A percentile compares a stretch with the other conserved stretches of the same genome.
These are phyloP conservation scores for Plasmodium vivax DNA, from an alignment of 169 alveolate genomes.

Conservation along the genomic window DNA sequence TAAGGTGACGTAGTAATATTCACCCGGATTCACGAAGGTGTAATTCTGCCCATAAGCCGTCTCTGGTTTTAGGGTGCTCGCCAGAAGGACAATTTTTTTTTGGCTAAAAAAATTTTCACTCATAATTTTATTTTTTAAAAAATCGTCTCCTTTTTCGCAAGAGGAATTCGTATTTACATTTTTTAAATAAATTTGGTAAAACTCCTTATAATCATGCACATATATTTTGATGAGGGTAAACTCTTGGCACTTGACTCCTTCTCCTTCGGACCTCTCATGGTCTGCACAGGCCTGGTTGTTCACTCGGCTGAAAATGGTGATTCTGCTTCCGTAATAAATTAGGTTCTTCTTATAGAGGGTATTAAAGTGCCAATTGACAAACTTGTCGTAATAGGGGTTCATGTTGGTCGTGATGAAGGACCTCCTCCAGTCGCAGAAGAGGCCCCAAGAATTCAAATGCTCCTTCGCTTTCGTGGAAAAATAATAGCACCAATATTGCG, in stretches of 20 bases:
- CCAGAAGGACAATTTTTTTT: constrained; percentile 86
- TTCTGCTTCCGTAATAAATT: constrained; percentile 90
- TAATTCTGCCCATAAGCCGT: constrained; percentile 99
- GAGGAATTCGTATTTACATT: background rate
- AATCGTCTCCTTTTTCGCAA: background rate
- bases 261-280: constrained; percentile 93
- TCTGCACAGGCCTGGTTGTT: constrained; percentile 99
- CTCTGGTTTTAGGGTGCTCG: constrained; percentile 99
- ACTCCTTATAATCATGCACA: constrained; percentile 81
- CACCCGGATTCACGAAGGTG: constrained; percentile 97
- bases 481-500: constrained; percentile 97
- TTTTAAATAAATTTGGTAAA: constrained; percentile 32
- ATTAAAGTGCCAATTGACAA: constrained; percentile 98
- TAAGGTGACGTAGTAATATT: constrained; percentile 87
- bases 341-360: constrained; percentile 88
- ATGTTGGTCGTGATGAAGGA: constrained; percentile 98
- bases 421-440: constrained; percentile 97
- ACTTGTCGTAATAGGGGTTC: constrained; percentile 97
- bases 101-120: background rate
- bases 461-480: constrained; percentile 96
- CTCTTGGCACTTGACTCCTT: constrained; percentile 95
- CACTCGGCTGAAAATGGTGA: constrained; percentile 92
- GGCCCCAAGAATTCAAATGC: constrained; percentile 91
- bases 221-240: constrained; percentile 95
- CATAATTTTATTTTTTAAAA: constrained; percentile 17